These are phyloP conservation scores for Colletotrichum orchidophilum DNA, from an alignment of 2,329 filamentous ascomycete genomes.

Conservation along the genomic window DNA sequence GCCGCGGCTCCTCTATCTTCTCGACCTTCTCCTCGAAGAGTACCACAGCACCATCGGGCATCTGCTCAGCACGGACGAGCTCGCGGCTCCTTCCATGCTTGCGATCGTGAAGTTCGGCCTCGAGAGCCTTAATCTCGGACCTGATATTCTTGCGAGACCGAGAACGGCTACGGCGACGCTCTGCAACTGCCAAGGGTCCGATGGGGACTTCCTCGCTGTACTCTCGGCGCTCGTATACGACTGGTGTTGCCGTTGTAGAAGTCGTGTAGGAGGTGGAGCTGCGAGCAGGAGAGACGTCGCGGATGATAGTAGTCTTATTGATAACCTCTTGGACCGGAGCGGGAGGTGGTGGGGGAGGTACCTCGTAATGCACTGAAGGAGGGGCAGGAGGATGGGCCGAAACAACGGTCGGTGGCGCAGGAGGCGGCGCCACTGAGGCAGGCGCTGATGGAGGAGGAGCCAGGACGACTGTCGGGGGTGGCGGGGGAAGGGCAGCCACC, in stretches of 20 bases:
- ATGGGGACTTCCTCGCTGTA: constrained; percentile 45
- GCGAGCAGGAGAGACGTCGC: constrained; percentile 59
- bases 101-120: constrained; percentile 63
- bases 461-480: constrained; percentile 38
- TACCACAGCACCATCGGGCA: constrained; percentile 70
- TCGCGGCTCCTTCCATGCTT: constrained; percentile 55
- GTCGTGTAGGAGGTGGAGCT: constrained; percentile 44
- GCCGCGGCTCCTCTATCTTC: constrained; percentile 61
- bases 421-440: constrained; percentile 41
- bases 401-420: constrained; percentile 41
- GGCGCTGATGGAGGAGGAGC: constrained; percentile 27
- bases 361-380: constrained; percentile 45
- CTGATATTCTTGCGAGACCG: constrained; percentile 69
- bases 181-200: constrained; percentile 53
- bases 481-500: constrained; percentile 37
- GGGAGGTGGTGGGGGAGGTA: constrained; percentile 42
- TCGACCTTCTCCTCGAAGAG: constrained; percentile 70
- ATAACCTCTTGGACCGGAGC: constrained; percentile 49
- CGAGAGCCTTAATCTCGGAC: constrained; percentile 76
- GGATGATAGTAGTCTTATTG: constrained; percentile 57
- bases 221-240: constrained; percentile 53
- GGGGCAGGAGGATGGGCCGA: constrained; percentile 40
- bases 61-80: constrained; percentile 64
- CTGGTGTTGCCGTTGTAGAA: constrained; percentile 43
- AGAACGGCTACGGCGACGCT: constrained; percentile 52